These are phyloP conservation scores for Candida pini DNA, from an alignment of 805 yeast species.

Conservation along the genomic window DNA sequence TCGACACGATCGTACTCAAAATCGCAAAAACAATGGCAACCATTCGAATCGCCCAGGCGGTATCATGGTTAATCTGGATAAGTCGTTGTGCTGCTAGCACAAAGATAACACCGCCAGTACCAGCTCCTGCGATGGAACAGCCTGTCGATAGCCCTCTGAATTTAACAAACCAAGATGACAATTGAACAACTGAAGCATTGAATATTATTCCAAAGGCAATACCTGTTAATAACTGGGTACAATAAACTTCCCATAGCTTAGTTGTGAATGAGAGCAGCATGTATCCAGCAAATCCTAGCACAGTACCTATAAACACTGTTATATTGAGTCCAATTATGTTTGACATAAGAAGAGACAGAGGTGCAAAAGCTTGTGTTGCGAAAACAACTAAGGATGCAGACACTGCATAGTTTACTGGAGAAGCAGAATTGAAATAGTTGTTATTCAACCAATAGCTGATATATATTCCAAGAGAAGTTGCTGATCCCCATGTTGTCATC, in stretches of 20 bases:
- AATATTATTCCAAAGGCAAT: conserved; percentile 44
- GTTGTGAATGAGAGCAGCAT: conserved; percentile 48
- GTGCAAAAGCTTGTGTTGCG: conserved; percentile 19
- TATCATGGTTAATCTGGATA: conserved; percentile 34
- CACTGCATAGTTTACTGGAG: conserved; percentile 50
- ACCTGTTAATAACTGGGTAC: conserved; percentile 47
- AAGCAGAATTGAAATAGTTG: conserved; percentile 45
- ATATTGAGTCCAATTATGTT: conserved; percentile 15
- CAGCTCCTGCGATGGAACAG: conserved; percentile 34
- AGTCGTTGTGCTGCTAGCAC: conserved; percentile 31
- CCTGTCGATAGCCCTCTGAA: conserved; percentile 38
- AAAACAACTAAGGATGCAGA: conserved; percentile 42
- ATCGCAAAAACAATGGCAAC: conserved; percentile 35
- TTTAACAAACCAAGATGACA: conserved; percentile 52
- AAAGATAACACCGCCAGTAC: conserved; percentile 36
- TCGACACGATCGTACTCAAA: conserved; percentile 33
- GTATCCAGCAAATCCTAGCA: conserved; percentile 41
- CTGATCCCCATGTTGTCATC: conserved; percentile 61
- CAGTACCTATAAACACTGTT: conserved; percentile 31
- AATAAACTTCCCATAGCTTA: conserved; percentile 43
- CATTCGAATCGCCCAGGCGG: conserved; percentile 39
- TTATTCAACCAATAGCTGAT: conserved; percentile 46
- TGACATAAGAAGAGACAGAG: conserved; percentile 13
- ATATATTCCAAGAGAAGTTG: conserved; percentile 54
- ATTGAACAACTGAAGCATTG: conserved; percentile 41